These are phyloP conservation scores for Phytophthora europaea DNA, from an alignment of 352 stramenopile species.

Conservation along the genomic window DNA sequence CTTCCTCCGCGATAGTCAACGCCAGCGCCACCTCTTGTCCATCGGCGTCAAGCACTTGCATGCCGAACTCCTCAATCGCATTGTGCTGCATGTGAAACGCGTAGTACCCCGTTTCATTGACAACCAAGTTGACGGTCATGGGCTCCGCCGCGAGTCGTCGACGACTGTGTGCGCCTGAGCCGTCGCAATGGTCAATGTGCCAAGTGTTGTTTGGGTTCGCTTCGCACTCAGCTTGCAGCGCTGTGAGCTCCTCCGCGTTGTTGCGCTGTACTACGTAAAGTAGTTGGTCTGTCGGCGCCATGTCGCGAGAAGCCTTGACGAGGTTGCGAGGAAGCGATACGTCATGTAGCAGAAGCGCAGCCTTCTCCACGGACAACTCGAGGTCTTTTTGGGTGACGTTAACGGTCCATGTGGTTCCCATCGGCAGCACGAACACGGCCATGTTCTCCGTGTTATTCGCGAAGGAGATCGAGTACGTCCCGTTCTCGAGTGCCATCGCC, in stretches of 20 bases:
- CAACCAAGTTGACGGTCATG: constrained; percentile 56
- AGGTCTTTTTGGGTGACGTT: constrained; percentile 36
- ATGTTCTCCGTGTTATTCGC: constrained; percentile 58
- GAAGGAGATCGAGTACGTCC: constrained; percentile 52
- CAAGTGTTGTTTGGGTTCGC: constrained; percentile 49
- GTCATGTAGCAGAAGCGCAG: constrained; percentile 42
- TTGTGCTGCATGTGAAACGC: constrained; percentile 66
- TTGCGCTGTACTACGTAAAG: constrained; percentile 63
- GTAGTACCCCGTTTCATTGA: constrained; percentile 42
- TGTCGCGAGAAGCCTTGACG: constrained; percentile 48
- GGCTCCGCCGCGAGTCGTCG: constrained; percentile 37
- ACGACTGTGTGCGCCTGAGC: constrained; percentile 36
- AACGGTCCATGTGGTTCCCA: constrained; percentile 28
- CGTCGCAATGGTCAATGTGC: constrained; percentile 64
- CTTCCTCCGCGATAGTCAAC: constrained; percentile 36
- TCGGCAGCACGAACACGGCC: constrained; percentile 50
- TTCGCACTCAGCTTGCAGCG: constrained; percentile 49
- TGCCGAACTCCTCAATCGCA: constrained; percentile 54
- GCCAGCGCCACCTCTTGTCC: constrained; percentile 17
- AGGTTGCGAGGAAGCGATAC: constrained; percentile 54
- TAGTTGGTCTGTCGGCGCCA: constrained; percentile 48
- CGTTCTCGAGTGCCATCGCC: constrained; percentile 53
- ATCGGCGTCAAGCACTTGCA: constrained; percentile 42
- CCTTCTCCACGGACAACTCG: constrained; percentile 34
- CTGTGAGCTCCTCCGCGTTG: constrained; percentile 51